Evolutionary conservation across 371 early-diverging fungal species (phyloP), one percentile per base, ranked within the genome.

Genomic region (Scutellospora calospora): DNA sequence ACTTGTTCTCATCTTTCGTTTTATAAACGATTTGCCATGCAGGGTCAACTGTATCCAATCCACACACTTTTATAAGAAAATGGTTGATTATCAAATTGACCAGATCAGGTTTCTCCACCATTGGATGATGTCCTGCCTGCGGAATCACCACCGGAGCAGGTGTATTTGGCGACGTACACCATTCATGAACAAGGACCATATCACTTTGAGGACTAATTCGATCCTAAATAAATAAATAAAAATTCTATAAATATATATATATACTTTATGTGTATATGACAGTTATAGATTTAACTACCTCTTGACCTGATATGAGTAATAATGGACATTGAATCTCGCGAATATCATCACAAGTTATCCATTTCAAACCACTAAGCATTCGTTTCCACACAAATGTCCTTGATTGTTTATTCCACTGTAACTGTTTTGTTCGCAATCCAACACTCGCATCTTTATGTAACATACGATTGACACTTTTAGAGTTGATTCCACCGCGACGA

Each of bases 1-100:
- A 92, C 60, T 93, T 93, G 74, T 91, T 90, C 60, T 91, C 91
- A 41, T 87, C 87, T 75, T 88, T 86, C 1, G 89, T 89, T 79
- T 88, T 88, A 79, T 86, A 83, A 12, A 89, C 76, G 20, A 90
- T 88, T 75, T 91, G 92, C 92, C 90, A 91, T 35, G 89, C 87
- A 12, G 90, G 89, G 80, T 90, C 90, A 73, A 91, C 78, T 0
- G 90, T 90, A 12, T 87, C 84, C 59, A 92, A 80, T 6, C 89
- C 89, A 75, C 90, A 91, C 35, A 87, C 87, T 35, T 93, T 91
- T 79, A 92, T 90, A 71, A 93, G 78, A 81, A 93, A 93, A 5
- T 91, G 86, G 65, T 87, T 85, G 35, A 93, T 90, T 33, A 92
- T 88, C 14, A 92, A 91, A 69, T 91, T 93, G 0, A 93, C 90